Percentiles rank a stretch among this genome's conserved stretches.
These are phyloP conservation scores for Sextonia rubra DNA, from an alignment of 164 flowering plant genomes.

Conservation along the genomic window DNA sequence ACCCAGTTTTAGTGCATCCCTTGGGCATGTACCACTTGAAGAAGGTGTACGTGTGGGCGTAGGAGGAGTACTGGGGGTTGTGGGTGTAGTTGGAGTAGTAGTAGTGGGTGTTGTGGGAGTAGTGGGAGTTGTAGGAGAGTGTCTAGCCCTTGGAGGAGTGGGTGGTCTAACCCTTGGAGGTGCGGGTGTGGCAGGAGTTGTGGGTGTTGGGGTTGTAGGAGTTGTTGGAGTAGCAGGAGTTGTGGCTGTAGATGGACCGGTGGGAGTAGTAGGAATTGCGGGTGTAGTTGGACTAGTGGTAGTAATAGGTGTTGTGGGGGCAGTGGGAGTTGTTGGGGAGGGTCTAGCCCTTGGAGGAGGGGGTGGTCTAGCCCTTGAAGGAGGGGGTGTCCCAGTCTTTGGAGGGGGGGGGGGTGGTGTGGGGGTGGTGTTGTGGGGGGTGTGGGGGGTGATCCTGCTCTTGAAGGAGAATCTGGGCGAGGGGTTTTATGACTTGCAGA, in stretches of 20 bases:
- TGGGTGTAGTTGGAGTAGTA: constrained; percentile 2
- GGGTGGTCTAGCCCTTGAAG: background rate
- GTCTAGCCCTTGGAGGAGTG: too few species aligned
- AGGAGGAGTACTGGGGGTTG: constrained; percentile 9
- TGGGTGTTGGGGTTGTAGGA: too few species aligned
- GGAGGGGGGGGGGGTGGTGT: background rate
- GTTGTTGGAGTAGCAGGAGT: too few species aligned
- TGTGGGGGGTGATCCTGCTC: background rate
- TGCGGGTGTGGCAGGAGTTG: too few species aligned
- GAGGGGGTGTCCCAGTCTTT: background rate
- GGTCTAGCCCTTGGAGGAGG: background rate
- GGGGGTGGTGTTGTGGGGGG: too few species aligned
- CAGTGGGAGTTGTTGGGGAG: background rate
- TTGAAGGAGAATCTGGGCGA: constrained; percentile 15
- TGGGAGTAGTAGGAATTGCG: too few species aligned
- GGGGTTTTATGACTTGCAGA: constrained; percentile 29
- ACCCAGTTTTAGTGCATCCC: constrained; percentile 53
- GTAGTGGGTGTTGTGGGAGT: too few species aligned
- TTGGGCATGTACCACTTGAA: constrained; percentile 38
- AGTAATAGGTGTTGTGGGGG: background rate
- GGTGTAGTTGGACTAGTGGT: too few species aligned
- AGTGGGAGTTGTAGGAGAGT: too few species aligned
- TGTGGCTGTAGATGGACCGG: too few species aligned
- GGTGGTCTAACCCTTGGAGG: too few species aligned
- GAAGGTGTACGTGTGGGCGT: constrained; percentile 9